Evolutionary conservation across 2,329 filamentous ascomycete genomes (phyloP).

Genomic region (Calycina marina): DNA sequence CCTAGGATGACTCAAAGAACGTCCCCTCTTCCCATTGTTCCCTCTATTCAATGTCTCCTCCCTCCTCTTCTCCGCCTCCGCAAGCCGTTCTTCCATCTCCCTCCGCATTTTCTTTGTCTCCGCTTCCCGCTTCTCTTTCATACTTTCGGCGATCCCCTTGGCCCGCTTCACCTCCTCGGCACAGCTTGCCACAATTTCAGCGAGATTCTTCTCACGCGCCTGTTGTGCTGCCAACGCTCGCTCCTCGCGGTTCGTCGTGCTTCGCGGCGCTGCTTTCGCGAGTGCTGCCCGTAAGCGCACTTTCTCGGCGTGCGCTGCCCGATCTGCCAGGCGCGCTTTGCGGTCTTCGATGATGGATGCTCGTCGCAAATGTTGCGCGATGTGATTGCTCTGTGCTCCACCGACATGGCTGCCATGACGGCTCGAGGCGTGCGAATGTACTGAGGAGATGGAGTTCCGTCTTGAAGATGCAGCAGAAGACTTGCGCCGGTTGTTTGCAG

Average conservation of each 20-base stretch:
- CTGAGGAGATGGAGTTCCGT: constrained; percentile 66
- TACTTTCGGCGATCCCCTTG: constrained; percentile 69
- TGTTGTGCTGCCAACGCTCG: constrained; percentile 63
- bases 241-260: constrained; percentile 56
- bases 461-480: constrained; percentile 66
- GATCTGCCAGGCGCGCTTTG: constrained; percentile 64
- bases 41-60: constrained; percentile 44
- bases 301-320: constrained; percentile 71
- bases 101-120: constrained; percentile 53
- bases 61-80: constrained; percentile 60
- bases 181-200: constrained; percentile 67
- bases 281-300: constrained; percentile 62
- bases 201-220: constrained; percentile 65
- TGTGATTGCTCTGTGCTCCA: constrained; percentile 57
- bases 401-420: constrained; percentile 34
- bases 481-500: constrained; percentile 50
- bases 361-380: constrained; percentile 66
- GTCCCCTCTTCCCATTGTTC: constrained; percentile 35
- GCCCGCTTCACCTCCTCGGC: constrained; percentile 73
- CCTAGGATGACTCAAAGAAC: constrained; percentile 37
- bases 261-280: constrained; percentile 53
- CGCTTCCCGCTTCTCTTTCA: constrained; percentile 66
- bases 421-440: constrained; percentile 34
- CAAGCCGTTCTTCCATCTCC: constrained; percentile 68
- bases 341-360: constrained; percentile 70